A percentile compares a stretch with the other conserved stretches of the same genome.
These are phyloP conservation scores for Arthrinium phaeospermum DNA, from an alignment of 2,329 filamentous ascomycete genomes.

Conservation along the genomic window DNA sequence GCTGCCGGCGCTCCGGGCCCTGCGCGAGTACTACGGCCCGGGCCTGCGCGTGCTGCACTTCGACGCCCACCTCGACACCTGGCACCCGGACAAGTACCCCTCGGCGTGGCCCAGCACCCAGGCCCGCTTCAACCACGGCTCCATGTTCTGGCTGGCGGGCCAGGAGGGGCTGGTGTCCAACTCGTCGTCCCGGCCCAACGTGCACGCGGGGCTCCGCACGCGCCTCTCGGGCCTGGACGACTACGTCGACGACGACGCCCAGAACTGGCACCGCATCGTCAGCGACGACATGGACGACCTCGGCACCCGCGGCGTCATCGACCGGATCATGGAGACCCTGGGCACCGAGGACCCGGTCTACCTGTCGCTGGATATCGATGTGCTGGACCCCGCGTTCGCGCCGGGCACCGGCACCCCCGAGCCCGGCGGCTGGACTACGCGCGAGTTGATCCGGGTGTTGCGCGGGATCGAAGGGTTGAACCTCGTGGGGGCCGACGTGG, in stretches of 20 bases:
- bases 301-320: slow-evolving; percentile 72
- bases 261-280: slow-evolving; percentile 82
- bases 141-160: slow-evolving; percentile 89
- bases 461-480: slow-evolving; percentile 83
- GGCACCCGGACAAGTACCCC: slow-evolving; percentile 83
- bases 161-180: slow-evolving; percentile 81
- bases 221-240: slow-evolving; percentile 72
- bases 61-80: slow-evolving; percentile 82
- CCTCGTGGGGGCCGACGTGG: slow-evolving; percentile 86
- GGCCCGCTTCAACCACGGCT: slow-evolving; percentile 83
- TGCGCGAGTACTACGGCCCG: slow-evolving; percentile 65
- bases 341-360: slow-evolving; percentile 81
- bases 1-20: slow-evolving; percentile 70
- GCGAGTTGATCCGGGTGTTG: slow-evolving; percentile 84
- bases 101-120: slow-evolving; percentile 74
- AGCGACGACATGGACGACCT: slow-evolving; percentile 88
- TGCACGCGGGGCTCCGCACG: slow-evolving; percentile 84
- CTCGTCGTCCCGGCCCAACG: slow-evolving; percentile 69
- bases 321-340: slow-evolving; percentile 72
- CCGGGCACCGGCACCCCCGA: slow-evolving; percentile 89
- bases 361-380: slow-evolving; percentile 78
- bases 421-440: slow-evolving; percentile 88
- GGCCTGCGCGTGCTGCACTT: slow-evolving; percentile 77
- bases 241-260: slow-evolving; percentile 73
- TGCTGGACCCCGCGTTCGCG: slow-evolving; percentile 69